Conservation (phyloP, 2,329 filamentous ascomycete genomes). For the Aspergillus tanneri region DNA sequence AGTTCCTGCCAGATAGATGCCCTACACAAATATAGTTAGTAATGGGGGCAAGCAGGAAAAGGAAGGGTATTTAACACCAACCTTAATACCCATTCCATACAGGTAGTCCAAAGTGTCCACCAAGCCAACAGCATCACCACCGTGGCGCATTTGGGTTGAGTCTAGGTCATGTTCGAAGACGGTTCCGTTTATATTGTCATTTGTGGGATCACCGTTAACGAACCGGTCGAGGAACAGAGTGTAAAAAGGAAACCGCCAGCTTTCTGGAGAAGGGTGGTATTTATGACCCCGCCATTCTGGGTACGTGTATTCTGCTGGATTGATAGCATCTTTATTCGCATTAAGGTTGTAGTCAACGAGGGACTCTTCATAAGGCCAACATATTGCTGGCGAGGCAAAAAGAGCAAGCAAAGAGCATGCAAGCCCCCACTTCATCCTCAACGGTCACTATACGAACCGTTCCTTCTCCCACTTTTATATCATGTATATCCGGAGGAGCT, state of each 20-base stretch:
- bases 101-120: conserved; percentile 63
- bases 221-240: conserved; percentile 64
- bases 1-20: conserved; percentile 63
- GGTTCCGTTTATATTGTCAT: conserved; percentile 63
- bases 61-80: conserved; percentile 20
- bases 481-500: conserved; percentile 20
- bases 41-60: neutral
- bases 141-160: conserved; percentile 63
- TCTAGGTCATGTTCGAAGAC: conserved; percentile 60
- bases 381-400: conserved; percentile 25
- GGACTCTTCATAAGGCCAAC: conserved; percentile 51
- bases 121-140: conserved; percentile 60
- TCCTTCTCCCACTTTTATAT: conserved; percentile 9
- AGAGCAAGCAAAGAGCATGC: conserved; percentile 28
- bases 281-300: conserved; percentile 55
- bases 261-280: conserved; percentile 57
- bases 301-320: conserved; percentile 58
- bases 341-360: conserved; percentile 61
- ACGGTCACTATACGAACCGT: conserved; percentile 11
- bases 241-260: conserved; percentile 67
- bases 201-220: conserved; percentile 63
- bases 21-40: conserved; percentile 36
- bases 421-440: conserved; percentile 35
- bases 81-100: conserved; percentile 64
- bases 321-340: conserved; percentile 55